Base-by-base conservation (phyloP, 2,329 filamentous ascomycete genomes). In the Aspergillus flavus region DNA sequence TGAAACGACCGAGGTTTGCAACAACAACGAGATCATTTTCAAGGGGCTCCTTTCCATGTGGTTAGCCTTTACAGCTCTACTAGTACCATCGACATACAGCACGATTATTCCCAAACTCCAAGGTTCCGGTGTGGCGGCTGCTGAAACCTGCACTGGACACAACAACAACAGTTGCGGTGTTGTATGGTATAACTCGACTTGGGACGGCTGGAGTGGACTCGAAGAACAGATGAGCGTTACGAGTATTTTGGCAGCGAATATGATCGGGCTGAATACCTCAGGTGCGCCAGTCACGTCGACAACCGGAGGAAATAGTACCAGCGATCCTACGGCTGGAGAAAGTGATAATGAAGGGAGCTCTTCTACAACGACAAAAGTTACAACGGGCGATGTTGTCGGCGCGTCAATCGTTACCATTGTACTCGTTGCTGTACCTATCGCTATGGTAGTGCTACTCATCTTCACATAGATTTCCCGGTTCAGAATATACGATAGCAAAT, bases 21-120 rank as follows among this genome's bases (percentile, higher is more conserved):
- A 89, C 62, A 82, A 85, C 63, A 91, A 94, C 72, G 90, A 93
- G 82, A 77, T 87, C 62, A 86, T 87, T 1, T 93, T 90, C 84
- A 92, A 92, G 76, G 89, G 89, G 48, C 88, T 89, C 62, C 80
- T 91, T n/a, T 83, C 87, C 68, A 85, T 88, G 48, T 91, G 89
- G 87, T 79, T 92, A 67, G 82, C 86, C 4, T 82, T 84, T 28
- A 83, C 85, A 1, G 84, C 86, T 2, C 83, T 89, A 67, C 62
- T 92, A 19, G 88, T 87, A 0, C 89, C 90, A 0, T 83, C 83
- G 54, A 87, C 85, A 0, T 76, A 77, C 45, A 76, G 82, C 1
- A 78, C 73, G 16, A 87, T 93, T 67, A 77, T 85, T 61, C 83
- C 87, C 0, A 82, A 86, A 34, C 80, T 93, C 6, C 78, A 80